These are phyloP conservation scores for Fraxinus albicans DNA, from an alignment of 305 asterid genomes.

Conservation along the genomic window DNA sequence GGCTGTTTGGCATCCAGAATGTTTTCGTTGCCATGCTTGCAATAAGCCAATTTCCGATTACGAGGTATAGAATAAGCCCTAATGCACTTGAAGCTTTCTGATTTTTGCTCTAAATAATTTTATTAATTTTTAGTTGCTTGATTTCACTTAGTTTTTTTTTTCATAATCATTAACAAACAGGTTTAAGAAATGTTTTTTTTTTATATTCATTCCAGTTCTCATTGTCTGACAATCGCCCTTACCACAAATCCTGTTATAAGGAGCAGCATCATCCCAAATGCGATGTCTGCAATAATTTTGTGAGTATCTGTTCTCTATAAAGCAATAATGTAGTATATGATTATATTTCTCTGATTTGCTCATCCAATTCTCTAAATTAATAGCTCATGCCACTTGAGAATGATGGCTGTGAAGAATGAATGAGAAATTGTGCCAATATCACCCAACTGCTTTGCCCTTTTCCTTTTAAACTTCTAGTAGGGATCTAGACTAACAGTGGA, in stretches of 20 bases:
- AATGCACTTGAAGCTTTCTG: conserved; percentile 7
- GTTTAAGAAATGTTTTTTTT: conserved; percentile 21
- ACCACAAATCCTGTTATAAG: conserved; percentile 92
- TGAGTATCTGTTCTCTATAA: conserved; percentile 40
- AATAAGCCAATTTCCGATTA: conserved; percentile 80
- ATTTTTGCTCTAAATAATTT: conserved; percentile 5
- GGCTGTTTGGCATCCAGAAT: conserved; percentile 95
- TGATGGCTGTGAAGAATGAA: neutral
- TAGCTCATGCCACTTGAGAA: neutral
- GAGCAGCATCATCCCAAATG: conserved; percentile 92
- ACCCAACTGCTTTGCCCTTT: neutral
- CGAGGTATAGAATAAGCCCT: conserved; percentile 60
- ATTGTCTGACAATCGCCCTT: conserved; percentile 69
- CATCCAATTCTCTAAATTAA: neutral
- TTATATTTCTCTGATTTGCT: neutral
- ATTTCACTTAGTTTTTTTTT: neutral
- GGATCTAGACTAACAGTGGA: neutral
- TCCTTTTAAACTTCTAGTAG: neutral
- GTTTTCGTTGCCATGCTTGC: conserved; percentile 83
- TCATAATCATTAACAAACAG: neutral
- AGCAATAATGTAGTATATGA: neutral
- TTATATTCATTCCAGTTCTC: conserved; percentile 61
- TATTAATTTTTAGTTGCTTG: neutral
- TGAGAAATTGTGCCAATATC: neutral
- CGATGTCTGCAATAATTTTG: conserved; percentile 90